phyloP scores from a whole-genome alignment of 805 yeast species.

The Yamadazyma olivae region DNA sequence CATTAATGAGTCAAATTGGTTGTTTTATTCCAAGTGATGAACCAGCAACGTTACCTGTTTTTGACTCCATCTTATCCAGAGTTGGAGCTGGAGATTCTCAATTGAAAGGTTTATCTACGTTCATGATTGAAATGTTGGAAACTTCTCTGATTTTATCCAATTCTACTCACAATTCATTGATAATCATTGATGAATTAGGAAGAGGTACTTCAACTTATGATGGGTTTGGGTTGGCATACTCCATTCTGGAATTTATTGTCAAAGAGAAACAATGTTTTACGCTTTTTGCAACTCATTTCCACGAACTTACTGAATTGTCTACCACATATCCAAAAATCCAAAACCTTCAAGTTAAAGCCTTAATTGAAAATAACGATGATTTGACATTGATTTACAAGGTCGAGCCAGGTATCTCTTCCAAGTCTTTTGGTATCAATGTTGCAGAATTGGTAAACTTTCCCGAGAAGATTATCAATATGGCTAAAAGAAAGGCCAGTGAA shows the following conservation, averaged over 20 bases:
- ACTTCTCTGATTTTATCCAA: conserved; percentile 82
- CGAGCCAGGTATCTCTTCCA: conserved; percentile 94
- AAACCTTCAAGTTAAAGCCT: conserved; percentile 92
- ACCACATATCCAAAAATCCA: conserved; percentile 59
- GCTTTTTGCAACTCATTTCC: conserved; percentile 95
- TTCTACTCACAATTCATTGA: conserved; percentile 74
- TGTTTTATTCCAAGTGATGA: conserved; percentile 74
- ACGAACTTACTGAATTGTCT: conserved; percentile 83
- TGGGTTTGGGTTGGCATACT: conserved; percentile 98
- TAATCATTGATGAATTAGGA: conserved; percentile 93
- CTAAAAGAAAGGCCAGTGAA: conserved; percentile 89
- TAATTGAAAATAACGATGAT: conserved; percentile 62
- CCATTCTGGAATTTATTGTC: conserved; percentile 85
- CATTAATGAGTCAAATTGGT: conserved; percentile 86
- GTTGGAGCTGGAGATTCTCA: conserved; percentile 99
- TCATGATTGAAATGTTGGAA: conserved; percentile 89
- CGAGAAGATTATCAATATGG: conserved; percentile 85
- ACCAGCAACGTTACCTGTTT: conserved; percentile 70
- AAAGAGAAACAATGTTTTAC: conserved; percentile 71
- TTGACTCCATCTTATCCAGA: conserved; percentile 90
- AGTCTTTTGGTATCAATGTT: conserved; percentile 96
- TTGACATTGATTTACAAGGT: conserved; percentile 89
- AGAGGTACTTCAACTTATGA: conserved; percentile 89
- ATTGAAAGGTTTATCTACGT: conserved; percentile 93
- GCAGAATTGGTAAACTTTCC: conserved; percentile 97